phyloP scores from a whole-genome alignment of 495 filamentous ascomycete genomes.

The Penicillium verhagenii region DNA sequence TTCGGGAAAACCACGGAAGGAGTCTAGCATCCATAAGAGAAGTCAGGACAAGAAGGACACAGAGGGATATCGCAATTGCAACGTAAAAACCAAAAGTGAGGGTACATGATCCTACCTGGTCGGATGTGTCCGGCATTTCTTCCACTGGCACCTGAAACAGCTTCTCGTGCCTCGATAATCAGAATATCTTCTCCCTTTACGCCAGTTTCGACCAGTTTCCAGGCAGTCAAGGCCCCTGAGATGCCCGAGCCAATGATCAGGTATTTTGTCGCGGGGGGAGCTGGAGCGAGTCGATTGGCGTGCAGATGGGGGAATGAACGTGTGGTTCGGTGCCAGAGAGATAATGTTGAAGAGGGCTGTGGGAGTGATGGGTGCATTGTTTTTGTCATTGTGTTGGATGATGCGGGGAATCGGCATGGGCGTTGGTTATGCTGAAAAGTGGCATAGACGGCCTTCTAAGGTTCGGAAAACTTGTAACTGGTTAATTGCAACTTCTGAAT shows the following conservation, averaged over 20 bases:
- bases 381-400: not conserved
- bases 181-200: conserved; percentile 5
- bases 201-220: conserved; percentile 8
- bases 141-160: conserved; percentile 14
- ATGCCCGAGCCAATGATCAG: conserved; percentile 14
- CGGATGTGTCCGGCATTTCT: conserved; percentile 16
- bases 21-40: conserved; percentile 1
- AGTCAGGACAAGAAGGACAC: not conserved
- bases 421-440: too few relatives aligned
- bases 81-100: not conserved
- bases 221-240: conserved; percentile 10
- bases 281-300: conserved; percentile 1
- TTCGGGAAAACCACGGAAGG: conserved; percentile 7
- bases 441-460: too few relatives aligned
- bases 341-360: conserved; percentile 3
- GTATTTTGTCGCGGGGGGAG: conserved; percentile 4
- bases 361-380: conserved; percentile 12
- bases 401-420: too few relatives aligned
- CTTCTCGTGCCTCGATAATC: conserved; percentile 14
- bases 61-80: too few relatives aligned
- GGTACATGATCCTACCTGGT: conserved; percentile 1
- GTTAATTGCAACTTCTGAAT: too few relatives aligned
- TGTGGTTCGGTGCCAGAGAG: conserved; percentile 12
- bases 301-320: conserved; percentile 14
- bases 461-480: too few relatives aligned